A percentile compares a stretch with the other conserved stretches of the same genome.
These are phyloP conservation scores for Simplicillium aogashimaense DNA, from an alignment of 2,329 filamentous ascomycete species.

Conservation along the genomic window DNA sequence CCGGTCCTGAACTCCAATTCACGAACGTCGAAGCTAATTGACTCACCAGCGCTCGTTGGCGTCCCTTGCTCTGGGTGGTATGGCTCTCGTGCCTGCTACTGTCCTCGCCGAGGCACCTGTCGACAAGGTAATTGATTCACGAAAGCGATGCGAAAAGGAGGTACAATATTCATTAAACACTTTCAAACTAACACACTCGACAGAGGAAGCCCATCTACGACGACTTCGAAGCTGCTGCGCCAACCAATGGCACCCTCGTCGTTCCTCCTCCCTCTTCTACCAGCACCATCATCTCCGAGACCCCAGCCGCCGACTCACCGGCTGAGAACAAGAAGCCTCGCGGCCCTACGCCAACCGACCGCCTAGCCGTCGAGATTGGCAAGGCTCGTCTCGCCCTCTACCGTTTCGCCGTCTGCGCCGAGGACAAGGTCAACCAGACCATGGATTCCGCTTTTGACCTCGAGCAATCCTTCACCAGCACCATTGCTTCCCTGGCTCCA, in stretches of 20 bases:
- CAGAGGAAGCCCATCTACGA: conserved; percentile 72
- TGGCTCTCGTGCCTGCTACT: conserved; percentile 35
- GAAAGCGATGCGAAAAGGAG: background rate
- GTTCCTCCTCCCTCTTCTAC: background rate
- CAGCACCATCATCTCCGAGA: conserved; percentile 8
- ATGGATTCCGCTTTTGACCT: conserved; percentile 75
- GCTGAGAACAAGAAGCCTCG: conserved; percentile 20
- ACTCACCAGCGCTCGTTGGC: conserved; percentile 31
- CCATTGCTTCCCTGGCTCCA: conserved; percentile 80
- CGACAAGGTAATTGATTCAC: conserved; percentile 4
- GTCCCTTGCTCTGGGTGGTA: conserved; percentile 36
- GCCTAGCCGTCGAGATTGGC: conserved; percentile 74
- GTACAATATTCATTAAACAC: conserved; percentile 18
- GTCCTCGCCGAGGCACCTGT: conserved; percentile 41
- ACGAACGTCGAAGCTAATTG: conserved; percentile 16
- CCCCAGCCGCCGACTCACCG: conserved; percentile 14
- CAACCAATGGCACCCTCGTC: background rate
- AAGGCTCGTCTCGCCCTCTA: conserved; percentile 73
- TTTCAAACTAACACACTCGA: conserved; percentile 8
- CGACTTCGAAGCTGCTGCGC: conserved; percentile 35
- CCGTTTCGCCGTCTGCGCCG: conserved; percentile 59
- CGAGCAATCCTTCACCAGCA: conserved; percentile 83
- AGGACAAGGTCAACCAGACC: conserved; percentile 73
- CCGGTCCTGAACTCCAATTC: background rate
- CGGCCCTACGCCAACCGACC: conserved; percentile 75